These are phyloP conservation scores for Hebeloma cylindrosporum DNA, from an alignment of 768 basidiomycete species.

Conservation along the genomic window DNA sequence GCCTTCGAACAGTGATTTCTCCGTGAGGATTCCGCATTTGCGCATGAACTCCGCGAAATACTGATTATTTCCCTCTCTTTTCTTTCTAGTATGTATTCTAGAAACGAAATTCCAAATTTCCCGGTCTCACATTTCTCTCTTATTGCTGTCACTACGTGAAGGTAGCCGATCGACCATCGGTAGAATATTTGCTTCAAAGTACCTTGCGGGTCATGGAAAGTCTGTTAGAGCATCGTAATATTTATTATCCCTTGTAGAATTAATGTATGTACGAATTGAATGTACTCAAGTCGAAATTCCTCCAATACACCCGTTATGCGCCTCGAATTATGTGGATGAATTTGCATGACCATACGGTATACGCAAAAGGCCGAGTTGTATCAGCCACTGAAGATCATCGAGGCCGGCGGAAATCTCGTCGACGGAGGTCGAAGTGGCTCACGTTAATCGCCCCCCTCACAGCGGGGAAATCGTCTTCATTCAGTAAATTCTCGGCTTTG, in stretches of 20 bases:
- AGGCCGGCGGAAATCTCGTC: too few species aligned
- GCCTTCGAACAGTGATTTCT: constrained; percentile 28
- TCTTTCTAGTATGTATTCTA: constrained; percentile 28
- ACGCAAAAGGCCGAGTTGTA: too few species aligned
- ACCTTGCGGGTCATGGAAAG: constrained; percentile 17
- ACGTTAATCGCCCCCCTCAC: too few species aligned
- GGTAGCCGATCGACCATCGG: constrained; percentile 10
- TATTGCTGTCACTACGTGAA: constrained; percentile 8
- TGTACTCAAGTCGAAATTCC: not conserved
- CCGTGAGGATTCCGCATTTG: constrained; percentile 22
- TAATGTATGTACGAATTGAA: constrained; percentile 10
- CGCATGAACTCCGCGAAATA: constrained; percentile 1
- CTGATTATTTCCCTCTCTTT: constrained; percentile 7
- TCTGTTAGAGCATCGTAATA: constrained; percentile 12
- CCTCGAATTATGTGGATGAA: too few species aligned
- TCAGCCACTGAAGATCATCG: too few species aligned
- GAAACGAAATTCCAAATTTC: constrained; percentile 5
- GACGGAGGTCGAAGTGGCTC: too few species aligned
- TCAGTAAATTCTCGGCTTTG: too few species aligned
- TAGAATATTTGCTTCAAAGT: constrained; percentile 16
- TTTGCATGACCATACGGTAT: too few species aligned
- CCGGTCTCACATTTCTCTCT: not conserved
- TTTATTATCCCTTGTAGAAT: constrained; percentile 19
- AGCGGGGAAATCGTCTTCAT: too few species aligned
- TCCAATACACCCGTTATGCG: not conserved